phyloP scores from a whole-genome alignment of 176 grass and related monocot species.

The Triticum monococcum region DNA sequence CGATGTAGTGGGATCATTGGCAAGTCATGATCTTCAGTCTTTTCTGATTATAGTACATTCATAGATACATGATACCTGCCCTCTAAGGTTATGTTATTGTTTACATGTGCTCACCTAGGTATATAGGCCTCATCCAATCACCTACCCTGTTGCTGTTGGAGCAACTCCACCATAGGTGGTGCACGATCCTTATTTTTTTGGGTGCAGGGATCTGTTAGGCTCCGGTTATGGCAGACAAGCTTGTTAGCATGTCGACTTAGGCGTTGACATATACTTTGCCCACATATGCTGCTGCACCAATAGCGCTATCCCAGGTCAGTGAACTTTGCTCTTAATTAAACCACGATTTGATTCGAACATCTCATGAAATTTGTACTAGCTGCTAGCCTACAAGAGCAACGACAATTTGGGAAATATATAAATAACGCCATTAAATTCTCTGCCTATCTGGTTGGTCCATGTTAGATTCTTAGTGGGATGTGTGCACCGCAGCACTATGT shows the following conservation, averaged over 20 bases:
- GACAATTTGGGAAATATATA: slow-evolving; percentile 34
- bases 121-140: slow-evolving; percentile 28
- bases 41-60: slow-evolving; percentile 32
- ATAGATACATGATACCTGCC: slow-evolving; percentile 28
- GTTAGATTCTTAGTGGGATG: slow-evolving; percentile 54
- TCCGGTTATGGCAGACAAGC: slow-evolving; percentile 48
- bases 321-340: slow-evolving; percentile 42
- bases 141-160: slow-evolving; percentile 26
- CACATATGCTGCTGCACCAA: slow-evolving; percentile 26
- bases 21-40: slow-evolving; percentile 7
- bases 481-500: slow-evolving; percentile 45
- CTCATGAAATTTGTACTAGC: slow-evolving; percentile 18
- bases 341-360: slow-evolving; percentile 23
- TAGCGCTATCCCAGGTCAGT: slow-evolving; percentile 23
- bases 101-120: slow-evolving; percentile 51
- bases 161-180: slow-evolving; percentile 16
- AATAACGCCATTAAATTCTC: slow-evolving; percentile 32
- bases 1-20: slow-evolving; percentile 29
- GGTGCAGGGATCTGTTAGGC: slow-evolving; percentile 32
- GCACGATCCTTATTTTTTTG: slow-evolving; percentile 33
- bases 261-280: not conserved
- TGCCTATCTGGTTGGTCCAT: slow-evolving; percentile 37
- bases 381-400: slow-evolving; percentile 23
- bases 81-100: slow-evolving; percentile 33
- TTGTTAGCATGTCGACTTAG: slow-evolving; percentile 37